These are phyloP conservation scores for Raddia guianensis DNA, from an alignment of 176 grass and related monocot species.

Conservation along the genomic window DNA sequence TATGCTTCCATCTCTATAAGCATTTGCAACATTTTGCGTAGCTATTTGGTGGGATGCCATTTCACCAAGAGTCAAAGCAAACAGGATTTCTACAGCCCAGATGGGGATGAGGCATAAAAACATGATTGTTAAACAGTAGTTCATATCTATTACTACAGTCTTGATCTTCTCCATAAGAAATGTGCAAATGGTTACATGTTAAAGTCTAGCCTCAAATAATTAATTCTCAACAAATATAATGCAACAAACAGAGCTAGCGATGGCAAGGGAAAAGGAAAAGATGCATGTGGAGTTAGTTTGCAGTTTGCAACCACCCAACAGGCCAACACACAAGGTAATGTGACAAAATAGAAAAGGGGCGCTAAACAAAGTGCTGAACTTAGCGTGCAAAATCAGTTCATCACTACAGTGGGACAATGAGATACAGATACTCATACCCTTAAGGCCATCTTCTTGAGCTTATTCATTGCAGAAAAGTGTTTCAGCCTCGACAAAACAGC, in stretches of 20 bases:
- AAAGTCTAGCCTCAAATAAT: conserved; percentile 14
- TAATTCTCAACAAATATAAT: not conserved
- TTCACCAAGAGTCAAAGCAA: conserved; percentile 19
- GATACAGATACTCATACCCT: conserved; percentile 56
- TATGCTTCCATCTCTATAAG: conserved; percentile 13
- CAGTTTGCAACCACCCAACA: too few relatives aligned
- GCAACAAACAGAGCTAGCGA: conserved; percentile 9
- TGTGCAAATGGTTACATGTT: conserved; percentile 9
- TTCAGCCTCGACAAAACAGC: conserved; percentile 94
- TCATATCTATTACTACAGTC: not conserved
- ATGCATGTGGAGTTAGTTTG: conserved; percentile 12
- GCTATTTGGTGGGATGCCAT: not conserved
- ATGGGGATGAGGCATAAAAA: conserved; percentile 15
- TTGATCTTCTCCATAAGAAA: conserved; percentile 8
- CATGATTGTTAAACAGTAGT: not conserved
- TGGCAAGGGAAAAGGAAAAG: not conserved
- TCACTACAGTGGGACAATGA: conserved; percentile 10
- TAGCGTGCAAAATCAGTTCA: conserved; percentile 5
- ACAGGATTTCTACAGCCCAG: conserved; percentile 6
- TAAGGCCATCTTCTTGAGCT: conserved; percentile 99
- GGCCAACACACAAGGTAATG: not conserved
- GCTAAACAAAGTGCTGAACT: conserved; percentile 27
- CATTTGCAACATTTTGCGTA: conserved; percentile 28
- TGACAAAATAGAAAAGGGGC: conserved; percentile 7
- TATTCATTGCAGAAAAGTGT: conserved; percentile 96